phyloP scores from a whole-genome alignment of 768 basidiomycete species.

The Dioszegia crocea region DNA sequence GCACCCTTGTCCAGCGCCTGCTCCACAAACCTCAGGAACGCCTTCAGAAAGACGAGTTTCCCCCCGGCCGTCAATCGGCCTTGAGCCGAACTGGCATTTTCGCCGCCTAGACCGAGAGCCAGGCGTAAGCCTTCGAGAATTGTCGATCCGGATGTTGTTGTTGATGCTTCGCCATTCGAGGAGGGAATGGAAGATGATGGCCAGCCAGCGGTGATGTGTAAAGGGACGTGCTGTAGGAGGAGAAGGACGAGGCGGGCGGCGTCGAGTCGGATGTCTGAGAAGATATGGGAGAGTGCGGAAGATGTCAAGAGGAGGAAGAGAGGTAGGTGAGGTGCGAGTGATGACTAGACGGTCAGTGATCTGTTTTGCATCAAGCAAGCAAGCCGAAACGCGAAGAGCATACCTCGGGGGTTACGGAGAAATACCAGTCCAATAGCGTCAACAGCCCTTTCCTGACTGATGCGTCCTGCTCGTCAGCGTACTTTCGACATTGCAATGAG shows the following conservation, averaged over 20 bases:
- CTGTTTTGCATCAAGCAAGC: too few relatives aligned
- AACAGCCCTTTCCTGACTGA: conserved; percentile 70
- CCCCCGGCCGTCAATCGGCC: conserved; percentile 29
- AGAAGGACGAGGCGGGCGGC: conserved; percentile 75
- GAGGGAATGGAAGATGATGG: conserved; percentile 36
- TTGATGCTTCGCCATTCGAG: conserved; percentile 15
- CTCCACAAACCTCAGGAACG: conserved; percentile 37
- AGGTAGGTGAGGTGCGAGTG: conserved; percentile 67
- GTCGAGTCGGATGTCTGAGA: conserved; percentile 89
- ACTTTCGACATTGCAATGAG: not conserved
- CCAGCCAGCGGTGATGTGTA: conserved; percentile 67
- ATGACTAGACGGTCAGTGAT: conserved; percentile 4
- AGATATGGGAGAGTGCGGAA: conserved; percentile 90
- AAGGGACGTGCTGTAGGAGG: conserved; percentile 67
- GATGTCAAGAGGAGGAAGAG: conserved; percentile 76
- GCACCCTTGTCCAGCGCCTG: conserved; percentile 6
- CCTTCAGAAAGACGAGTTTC: conserved; percentile 38
- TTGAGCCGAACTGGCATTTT: conserved; percentile 27
- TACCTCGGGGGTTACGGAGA: conserved; percentile 50
- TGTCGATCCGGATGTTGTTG: conserved; percentile 23
- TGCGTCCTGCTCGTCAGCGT: conserved; percentile 60
- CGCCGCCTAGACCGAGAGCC: conserved; percentile 43
- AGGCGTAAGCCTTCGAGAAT: conserved; percentile 46
- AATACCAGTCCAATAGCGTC: conserved; percentile 67
- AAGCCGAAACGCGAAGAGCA: conserved; percentile 53